Base-by-base conservation (phyloP, 805 yeast species). In the Kazachstania psychrophila region DNA sequence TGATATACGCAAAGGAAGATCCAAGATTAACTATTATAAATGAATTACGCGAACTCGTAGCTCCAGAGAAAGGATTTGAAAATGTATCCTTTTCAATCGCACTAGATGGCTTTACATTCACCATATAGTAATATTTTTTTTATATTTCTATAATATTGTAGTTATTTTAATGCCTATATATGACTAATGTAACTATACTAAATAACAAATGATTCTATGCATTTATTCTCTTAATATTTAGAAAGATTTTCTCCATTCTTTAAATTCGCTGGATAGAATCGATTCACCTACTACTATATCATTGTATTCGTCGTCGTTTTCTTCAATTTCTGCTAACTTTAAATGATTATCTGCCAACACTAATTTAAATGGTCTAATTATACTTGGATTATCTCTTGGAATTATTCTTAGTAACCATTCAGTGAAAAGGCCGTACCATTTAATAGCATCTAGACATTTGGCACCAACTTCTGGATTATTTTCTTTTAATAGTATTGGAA, bases 351-450 rank as follows among this genome's bases (percentile, higher is more conserved):
- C 69, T 22, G 72, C 69, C 7, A 64, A 52, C 4, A 46, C 61
- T 2, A 79, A 70, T 45, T 73, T 75, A 51, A 70, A 83, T n/a
- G 69, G 66, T 41, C 77, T 60, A 38, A 69, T 64, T 66, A 71
- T 75, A 1, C 73, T 70, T 9, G 18, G 2, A n/a, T 36, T 75
- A 29, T 72, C 73, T 20, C 66, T 62, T 10, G 84, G 79, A 14
- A 79, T 62, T 17, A 61, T 59, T 16, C 67, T 68, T 28, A 65
- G 65, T 23, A 89, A 54, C 95, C 95, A 87, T 39, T 83, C 85
- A 37, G 85, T 64, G 14, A 80, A 70, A 0, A 92, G 87, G 3
- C 89, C 89, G 58, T 85, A 83, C 76, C 94, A 92, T 49, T 79
- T 83, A 34, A 89, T 65, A 7, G 89, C 77, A 38, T 78, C 85